Evolutionary conservation across 1,139 yeast species (phyloP).

Genomic region (Torulaspora pretoriensis): DNA sequence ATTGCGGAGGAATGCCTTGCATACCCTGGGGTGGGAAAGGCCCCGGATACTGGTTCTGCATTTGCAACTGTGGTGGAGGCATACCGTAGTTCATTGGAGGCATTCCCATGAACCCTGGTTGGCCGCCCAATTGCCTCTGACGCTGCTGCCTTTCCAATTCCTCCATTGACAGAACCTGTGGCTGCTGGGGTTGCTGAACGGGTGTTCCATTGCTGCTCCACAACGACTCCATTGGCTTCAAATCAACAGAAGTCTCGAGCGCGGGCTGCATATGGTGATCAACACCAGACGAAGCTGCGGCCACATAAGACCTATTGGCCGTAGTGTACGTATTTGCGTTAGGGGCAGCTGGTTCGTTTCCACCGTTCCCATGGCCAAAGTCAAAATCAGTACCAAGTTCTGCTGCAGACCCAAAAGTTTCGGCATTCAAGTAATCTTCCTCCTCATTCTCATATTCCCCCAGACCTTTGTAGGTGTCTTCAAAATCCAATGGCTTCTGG

Average conservation of each 20-base stretch:
- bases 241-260: slow-evolving; percentile 38
- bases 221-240: slow-evolving; percentile 64
- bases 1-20: slow-evolving; percentile 18
- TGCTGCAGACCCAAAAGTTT: slow-evolving; percentile 72
- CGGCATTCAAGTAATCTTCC: slow-evolving; percentile 80
- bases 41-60: slow-evolving; percentile 15
- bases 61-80: slow-evolving; percentile 21
- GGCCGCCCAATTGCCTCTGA: slow-evolving; percentile 19
- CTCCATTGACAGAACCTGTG: slow-evolving; percentile 33
- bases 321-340: slow-evolving; percentile 19
- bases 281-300: slow-evolving; percentile 42
- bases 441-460: slow-evolving; percentile 65
- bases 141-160: slow-evolving; percentile 36
- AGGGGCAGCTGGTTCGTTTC: slow-evolving; percentile 36
- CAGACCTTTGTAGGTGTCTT: slow-evolving; percentile 78
- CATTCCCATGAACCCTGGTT: slow-evolving; percentile 15
- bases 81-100: slow-evolving; percentile 17
- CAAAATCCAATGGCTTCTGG: slow-evolving; percentile 54
- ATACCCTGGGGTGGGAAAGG: slow-evolving; percentile 21
- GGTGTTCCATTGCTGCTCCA: slow-evolving; percentile 43
- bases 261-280: slow-evolving; percentile 23
- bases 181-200: slow-evolving; percentile 23
- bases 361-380: slow-evolving; percentile 46
- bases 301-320: slow-evolving; percentile 53
- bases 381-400: slow-evolving; percentile 69